These are phyloP conservation scores for Myotisia sp. DNA, from an alignment of 2,329 filamentous ascomycete genomes.

Conservation along the genomic window DNA sequence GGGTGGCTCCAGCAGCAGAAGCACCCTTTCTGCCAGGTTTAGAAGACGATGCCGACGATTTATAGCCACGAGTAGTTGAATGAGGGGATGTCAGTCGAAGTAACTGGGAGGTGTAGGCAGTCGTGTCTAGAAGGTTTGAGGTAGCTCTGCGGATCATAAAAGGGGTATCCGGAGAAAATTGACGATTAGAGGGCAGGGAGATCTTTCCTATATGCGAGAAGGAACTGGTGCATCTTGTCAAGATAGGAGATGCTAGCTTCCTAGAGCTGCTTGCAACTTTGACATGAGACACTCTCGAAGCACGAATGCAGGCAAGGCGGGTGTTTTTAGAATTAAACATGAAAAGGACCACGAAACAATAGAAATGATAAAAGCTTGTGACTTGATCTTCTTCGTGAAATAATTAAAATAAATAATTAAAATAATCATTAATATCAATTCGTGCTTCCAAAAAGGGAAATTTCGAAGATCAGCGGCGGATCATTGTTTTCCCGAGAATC, in stretches of 20 bases:
- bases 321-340: constrained; percentile 8
- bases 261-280: neutral
- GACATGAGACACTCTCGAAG: constrained; percentile 1
- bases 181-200: neutral
- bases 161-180: neutral
- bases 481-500: too few relatives aligned
- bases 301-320: constrained; percentile 4
- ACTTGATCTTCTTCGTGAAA: too few relatives aligned
- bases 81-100: neutral
- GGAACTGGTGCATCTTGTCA: too few relatives aligned
- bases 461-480: too few relatives aligned
- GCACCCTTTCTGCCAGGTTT: neutral
- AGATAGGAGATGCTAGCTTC: neutral
- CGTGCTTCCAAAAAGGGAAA: too few relatives aligned
- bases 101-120: neutral
- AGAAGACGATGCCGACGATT: neutral
- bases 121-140: neutral
- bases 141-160: neutral
- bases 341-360: too few relatives aligned
- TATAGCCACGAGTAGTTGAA: neutral
- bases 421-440: too few relatives aligned
- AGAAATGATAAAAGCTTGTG: too few relatives aligned
- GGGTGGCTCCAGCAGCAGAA: neutral
- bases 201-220: too few relatives aligned
- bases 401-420: too few relatives aligned